Percentiles rank a stretch among this genome's conserved stretches.
Evolutionary conservation across 352 stramenopile genomes (phyloP).

Genomic region (Pythium chondricola): DNA sequence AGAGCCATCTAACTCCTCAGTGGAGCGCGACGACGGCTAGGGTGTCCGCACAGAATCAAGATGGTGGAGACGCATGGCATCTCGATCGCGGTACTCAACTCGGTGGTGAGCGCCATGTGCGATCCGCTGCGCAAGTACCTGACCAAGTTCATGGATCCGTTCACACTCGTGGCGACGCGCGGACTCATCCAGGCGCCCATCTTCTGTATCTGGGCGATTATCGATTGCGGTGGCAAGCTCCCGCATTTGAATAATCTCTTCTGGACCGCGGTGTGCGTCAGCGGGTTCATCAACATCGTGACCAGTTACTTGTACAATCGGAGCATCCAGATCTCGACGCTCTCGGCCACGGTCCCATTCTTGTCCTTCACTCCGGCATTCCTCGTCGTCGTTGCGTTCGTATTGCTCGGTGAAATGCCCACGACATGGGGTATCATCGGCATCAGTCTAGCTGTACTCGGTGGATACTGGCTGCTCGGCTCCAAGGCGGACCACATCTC

Average conservation of each 20-base stretch:
- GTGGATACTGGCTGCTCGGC: conserved; percentile 68
- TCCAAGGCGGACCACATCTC: conserved; percentile 31
- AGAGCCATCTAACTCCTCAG: too few species aligned
- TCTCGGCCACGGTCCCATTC: conserved; percentile 73
- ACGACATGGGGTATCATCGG: conserved; percentile 52
- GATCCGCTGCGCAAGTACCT: conserved; percentile 82
- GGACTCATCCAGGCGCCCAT: conserved; percentile 67
- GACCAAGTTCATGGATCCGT: conserved; percentile 79
- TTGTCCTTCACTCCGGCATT: conserved; percentile 78
- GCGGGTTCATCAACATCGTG: conserved; percentile 68
- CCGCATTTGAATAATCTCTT: conserved; percentile 74
- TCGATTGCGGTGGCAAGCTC: conserved; percentile 41
- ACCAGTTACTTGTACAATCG: conserved; percentile 83
- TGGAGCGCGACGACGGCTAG: too few species aligned
- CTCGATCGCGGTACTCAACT: conserved; percentile 76
- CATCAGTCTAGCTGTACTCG: conserved; percentile 62
- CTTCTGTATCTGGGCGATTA: conserved; percentile 59
- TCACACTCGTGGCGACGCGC: conserved; percentile 62
- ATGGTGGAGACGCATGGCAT: conserved; percentile 66
- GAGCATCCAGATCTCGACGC: conserved; percentile 76
- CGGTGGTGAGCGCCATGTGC: conserved; percentile 69
- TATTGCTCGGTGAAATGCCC: conserved; percentile 69
- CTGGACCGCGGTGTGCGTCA: conserved; percentile 73
- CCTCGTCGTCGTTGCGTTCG: conserved; percentile 65
- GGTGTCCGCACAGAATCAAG: too few species aligned